Base-by-base conservation (phyloP, 768 basidiomycete species). In the Omphalotus guepiniiformis region DNA sequence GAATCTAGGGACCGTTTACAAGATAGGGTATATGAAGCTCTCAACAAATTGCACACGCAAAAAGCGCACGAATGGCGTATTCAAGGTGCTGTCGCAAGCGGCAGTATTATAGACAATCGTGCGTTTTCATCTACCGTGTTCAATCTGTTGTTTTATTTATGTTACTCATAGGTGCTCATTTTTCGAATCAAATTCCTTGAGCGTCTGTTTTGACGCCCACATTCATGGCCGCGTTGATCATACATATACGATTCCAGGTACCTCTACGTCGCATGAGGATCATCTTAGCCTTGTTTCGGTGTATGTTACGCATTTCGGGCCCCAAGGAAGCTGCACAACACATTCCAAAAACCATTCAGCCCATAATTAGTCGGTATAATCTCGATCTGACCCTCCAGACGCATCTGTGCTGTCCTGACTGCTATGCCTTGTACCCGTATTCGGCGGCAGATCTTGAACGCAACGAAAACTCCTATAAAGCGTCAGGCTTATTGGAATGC, bases 311-410 rank as follows among this genome's bases (percentile, higher is more conserved):
- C 7, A n/a, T 19, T 5, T 9, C 28, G 7, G 26, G 19, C 34
- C 42, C 19, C 9, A 30, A n/a, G 1, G 23, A 8, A 18, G n/a
- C 8, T 18, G 15, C 42, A 32, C 34, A 8, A 11, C 4, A 16
- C 11, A 46, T 46, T 3, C 44, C 44, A 13, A 46, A 46, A 15
- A 34, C 34, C 22, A 34, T 37, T 37, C 30, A 37, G n/a, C 34
- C 32, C 21, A 46, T 46, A 7, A n/a, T 35, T 1, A 19, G 23
- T 19, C 22, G 22, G 1, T 37, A 36, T 16, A 15, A 36, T 27
- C 30, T 46, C 23, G 32, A 46, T 25, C 44, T 34, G 8, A 37
- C 13, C 6, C n/a, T 26, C 2, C 25, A 16, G 12, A 25, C 22
- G 9, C 25, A 6, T 6, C 11, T 46, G 9, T 7, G 13, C 30